These are phyloP conservation scores for Fusarium proliferatum DNA, from an alignment of 2,329 filamentous ascomycete species.

Conservation along the genomic window DNA sequence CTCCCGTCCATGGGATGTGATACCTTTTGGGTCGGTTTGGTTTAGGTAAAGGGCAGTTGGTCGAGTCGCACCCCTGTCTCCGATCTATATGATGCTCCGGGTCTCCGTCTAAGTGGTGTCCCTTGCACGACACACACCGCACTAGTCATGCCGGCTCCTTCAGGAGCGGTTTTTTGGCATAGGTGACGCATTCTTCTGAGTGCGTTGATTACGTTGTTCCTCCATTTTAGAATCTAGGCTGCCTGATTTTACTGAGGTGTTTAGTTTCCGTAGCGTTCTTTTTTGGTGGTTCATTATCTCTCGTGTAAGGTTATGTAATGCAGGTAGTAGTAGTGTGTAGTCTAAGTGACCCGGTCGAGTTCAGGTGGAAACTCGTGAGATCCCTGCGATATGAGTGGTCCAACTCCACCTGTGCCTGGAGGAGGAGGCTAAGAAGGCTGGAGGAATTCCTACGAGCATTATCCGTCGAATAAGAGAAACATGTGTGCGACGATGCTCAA, in stretches of 20 bases:
- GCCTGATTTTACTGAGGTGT: background rate
- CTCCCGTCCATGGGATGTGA: slow-evolving; percentile 40
- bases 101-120: slow-evolving; percentile 13
- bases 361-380: background rate
- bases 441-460: slow-evolving; percentile 6
- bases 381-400: slow-evolving; percentile 17
- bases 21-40: slow-evolving; percentile 11
- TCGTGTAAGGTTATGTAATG: slow-evolving; percentile 3
- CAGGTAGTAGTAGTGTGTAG: background rate
- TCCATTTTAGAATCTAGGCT: slow-evolving; percentile 8
- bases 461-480: background rate
- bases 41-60: slow-evolving; percentile 4
- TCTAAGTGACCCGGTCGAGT: background rate
- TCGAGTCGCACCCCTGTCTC: slow-evolving; percentile 13
- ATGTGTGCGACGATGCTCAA: slow-evolving; percentile 2
- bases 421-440: slow-evolving; percentile 15
- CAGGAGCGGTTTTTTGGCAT: background rate
- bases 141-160: slow-evolving; percentile 7
- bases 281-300: background rate
- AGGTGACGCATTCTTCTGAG: background rate
- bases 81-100: slow-evolving; percentile 24
- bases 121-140: slow-evolving; percentile 7
- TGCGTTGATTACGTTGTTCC: background rate
- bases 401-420: slow-evolving; percentile 32
- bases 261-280: background rate